Evolutionary conservation across 306 rosid genomes (phyloP).

Genomic region (Mimosa bimucronata): DNA sequence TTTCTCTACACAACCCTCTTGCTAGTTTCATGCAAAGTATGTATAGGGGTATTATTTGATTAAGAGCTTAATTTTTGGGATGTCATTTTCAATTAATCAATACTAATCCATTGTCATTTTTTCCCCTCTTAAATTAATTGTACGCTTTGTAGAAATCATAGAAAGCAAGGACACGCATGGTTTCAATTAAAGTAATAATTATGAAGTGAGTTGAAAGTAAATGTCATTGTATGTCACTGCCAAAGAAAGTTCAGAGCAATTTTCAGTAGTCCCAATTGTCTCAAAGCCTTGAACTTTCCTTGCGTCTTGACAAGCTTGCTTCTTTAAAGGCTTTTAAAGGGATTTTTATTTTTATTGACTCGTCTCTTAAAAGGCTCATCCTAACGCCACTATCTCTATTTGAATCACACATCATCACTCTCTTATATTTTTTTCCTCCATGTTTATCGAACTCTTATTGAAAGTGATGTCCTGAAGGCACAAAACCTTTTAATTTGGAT

Average conservation of each 20-base stretch:
- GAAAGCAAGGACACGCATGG: background rate
- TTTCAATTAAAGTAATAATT: slow-evolving; percentile 19
- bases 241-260: slow-evolving; percentile 37
- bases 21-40: background rate
- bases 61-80: background rate
- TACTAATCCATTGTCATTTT: background rate
- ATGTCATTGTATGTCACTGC: slow-evolving; percentile 43
- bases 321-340: background rate
- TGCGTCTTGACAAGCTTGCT: slow-evolving; percentile 9
- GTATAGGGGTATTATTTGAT: too few relatives aligned
- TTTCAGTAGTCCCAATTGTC: slow-evolving; percentile 29
- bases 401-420: slow-evolving; percentile 14
- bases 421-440: background rate
- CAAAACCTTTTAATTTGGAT: background rate
- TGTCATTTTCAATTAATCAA: slow-evolving; percentile 11
- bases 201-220: slow-evolving; percentile 39
- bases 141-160: background rate
- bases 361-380: background rate
- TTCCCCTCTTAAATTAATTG: background rate
- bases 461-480: background rate
- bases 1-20: background rate
- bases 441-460: background rate
- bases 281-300: slow-evolving; percentile 11
- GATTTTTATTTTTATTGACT: background rate
- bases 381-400: slow-evolving; percentile 7